Base-by-base conservation (phyloP, 208 protist genomes). In the Phytomonas sp. region DNA sequence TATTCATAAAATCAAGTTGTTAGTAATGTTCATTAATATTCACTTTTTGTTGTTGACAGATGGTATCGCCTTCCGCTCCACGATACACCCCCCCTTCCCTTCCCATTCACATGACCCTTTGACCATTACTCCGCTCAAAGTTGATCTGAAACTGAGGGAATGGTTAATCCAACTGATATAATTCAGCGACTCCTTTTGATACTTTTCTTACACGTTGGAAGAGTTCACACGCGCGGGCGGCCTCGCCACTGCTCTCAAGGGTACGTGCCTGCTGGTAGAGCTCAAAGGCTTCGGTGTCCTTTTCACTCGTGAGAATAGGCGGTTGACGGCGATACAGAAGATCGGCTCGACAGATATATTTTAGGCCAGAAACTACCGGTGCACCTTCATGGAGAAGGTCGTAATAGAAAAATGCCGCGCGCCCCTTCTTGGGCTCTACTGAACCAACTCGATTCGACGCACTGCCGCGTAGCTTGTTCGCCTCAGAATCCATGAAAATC, bases 271-370 rank as follows among this genome's bases (percentile, higher is more conserved):
- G 62, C 64, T 96, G 82, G 65, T 93, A 94, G 29, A 92, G 29
- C 4, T 78, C 64, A 71, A 96, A 94, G 9, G 91, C 91, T 62
- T 81, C 70, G 9, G 53, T 56, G 75, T 94, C 91, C 5, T 66
- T 70, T 28, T 84, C 80, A 1, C 56, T 72, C 5, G 86, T 88
- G 37, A 92, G 76, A 70, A 96, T 94, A 5, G 85, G 75, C 15
- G 88, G 88, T 0, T 74, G 82, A 36, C 91, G 84, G 23, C 84
- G 84, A 75, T 93, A 96, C 4, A 94, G 66, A 30, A 96, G 70
- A 56, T 94, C 91, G 4, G 83, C 89, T n/a, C 91, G 86, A 59
- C 89, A 84, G 66, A 94, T 96, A 74, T 93, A 96, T 77, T 96
- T 96, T 70, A 76, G 56, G 5, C 87, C 87, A 30, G 80, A 66